Evolutionary conservation across 164 flowering plant genomes (phyloP), one percentile per base, ranked within the genome.

Genomic region (Euptelea pleiosperma): DNA sequence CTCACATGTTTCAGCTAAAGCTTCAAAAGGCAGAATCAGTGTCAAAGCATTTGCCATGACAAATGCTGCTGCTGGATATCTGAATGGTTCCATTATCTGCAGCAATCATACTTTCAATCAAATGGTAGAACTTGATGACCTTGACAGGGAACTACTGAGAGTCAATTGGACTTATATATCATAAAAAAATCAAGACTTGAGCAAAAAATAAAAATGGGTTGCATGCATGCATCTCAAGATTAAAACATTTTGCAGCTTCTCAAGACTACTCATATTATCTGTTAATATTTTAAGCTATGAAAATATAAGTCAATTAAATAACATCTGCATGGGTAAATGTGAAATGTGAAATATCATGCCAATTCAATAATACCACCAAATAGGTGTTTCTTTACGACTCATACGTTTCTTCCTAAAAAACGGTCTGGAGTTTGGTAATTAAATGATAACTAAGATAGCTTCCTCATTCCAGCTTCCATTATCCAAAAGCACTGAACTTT

Each of bases 1-100:
- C 56, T 83, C 88, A 57, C 99, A 90, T 52, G 91, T 77, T 75
- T 88, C 97, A n/a, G 97, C 99, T 61, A 86, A 63, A 68, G 95
- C 96, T 77, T 83, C 78, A 6, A 60, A 63, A 62, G 99, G 96
- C 41, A 79, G 42, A 26, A 70, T 43, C 51, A 86, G 44, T 73
- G 79, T 67, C 53, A 83, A 59, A 30, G 76, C 74, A 75, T 82
- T 84, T 18, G 79, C 37, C 9, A 69, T 36, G 48, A 72, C 36
- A 58, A 83, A 43, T 18, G 76, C 73, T 47, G 58, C 28, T 12
- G 61, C 48, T 5, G 79, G 68, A 42, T 70, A 67, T 29, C 52
- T 72, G 29, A 58, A 19, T 4, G 43, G 56, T 19, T 34, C n/a
- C 42, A 64, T 36, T 51, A 57, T 80, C 89, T 84, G 79, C 68